Conservation (phyloP, 345 rosid species). For the Populus alba region DNA sequence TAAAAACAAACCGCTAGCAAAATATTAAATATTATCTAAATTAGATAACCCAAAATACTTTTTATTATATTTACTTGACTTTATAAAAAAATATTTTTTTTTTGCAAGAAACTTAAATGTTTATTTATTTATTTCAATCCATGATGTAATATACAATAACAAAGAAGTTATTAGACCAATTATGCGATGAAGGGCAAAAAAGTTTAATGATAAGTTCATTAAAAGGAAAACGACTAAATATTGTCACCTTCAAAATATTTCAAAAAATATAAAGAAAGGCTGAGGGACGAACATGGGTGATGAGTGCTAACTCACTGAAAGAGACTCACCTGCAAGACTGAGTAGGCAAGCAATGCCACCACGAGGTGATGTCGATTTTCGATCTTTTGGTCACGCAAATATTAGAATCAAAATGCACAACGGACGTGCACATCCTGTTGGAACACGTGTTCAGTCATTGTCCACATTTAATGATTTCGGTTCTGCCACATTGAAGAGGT, state of each 20-base stretch:
- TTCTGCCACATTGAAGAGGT: not conserved
- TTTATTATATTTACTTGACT: no score
- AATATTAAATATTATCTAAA: no score
- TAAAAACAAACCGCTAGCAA: fast-evolving
- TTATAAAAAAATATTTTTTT: no score
- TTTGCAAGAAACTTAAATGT: no score
- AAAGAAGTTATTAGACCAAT: no score
- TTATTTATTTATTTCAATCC: no score
- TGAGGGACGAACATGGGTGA: not conserved
- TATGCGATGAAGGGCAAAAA: no score
- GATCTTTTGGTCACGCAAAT: not conserved
- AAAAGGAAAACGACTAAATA: no score
- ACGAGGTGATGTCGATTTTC: not conserved
- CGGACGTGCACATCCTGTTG: not conserved
- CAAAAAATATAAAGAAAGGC: not conserved
- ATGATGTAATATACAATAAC: no score
- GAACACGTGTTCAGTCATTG: not conserved
- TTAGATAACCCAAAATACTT: no score
- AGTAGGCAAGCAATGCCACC: not conserved
- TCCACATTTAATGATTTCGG: not conserved
- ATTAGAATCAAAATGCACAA: not conserved
- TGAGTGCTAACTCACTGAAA: not conserved
- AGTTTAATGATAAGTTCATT: no score
- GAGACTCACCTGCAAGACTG: not conserved
- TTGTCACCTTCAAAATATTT: not conserved